Base-by-base conservation (phyloP, 2,329 filamentous ascomycete species). In the Colletotrichum sp. region DNA sequence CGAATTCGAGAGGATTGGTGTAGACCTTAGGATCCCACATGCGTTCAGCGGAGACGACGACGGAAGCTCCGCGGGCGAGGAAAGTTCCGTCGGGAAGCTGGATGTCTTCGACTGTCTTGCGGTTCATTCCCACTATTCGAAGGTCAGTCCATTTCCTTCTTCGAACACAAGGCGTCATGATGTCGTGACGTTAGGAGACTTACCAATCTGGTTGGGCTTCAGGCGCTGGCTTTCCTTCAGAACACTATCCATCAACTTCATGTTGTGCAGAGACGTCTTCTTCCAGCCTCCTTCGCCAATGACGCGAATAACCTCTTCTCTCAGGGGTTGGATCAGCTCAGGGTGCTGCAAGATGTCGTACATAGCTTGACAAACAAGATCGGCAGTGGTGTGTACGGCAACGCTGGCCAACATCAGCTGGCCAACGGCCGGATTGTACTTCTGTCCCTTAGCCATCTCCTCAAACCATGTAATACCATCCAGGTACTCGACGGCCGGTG, bases 221-320 rank as follows among this genome's bases (percentile, higher is more conserved):
- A 67, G 62, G 4, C 69, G 49, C 32, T 72, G 69, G 7, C 60
- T 59, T 8, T 72, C 69, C 4, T 72, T 72, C 28, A 72, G 12
- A 21, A 72, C 62, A 5, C 69, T 72, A 4, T 72, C 69, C 63
- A 72, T 59, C 10, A 72, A 52, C 24, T 67, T 72, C 24, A 72
- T 7, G 30, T 60, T 57, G n/a, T 67, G 34, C 1, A 72, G 49
- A 30, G 62, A 36, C 6, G 69, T 65, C 34, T 72, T 65, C 18
- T 59, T 59, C 52, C 62, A 66, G 6, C 69, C 69, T 5, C 39
- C 69, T 8, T 28, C 30, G 8, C 60, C 49, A 57, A 72, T 39
- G 15, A 36, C 26, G 7, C 28, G 18, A 10, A 60, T 26, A 0
- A 67, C 32, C 34, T 72, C 69, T 18, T 39, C 24, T 10, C 69